Percentiles rank a stretch among this genome's conserved stretches.
These are phyloP conservation scores for Lactarius evosmus DNA, from an alignment of 768 basidiomycete species.

Conservation along the genomic window DNA sequence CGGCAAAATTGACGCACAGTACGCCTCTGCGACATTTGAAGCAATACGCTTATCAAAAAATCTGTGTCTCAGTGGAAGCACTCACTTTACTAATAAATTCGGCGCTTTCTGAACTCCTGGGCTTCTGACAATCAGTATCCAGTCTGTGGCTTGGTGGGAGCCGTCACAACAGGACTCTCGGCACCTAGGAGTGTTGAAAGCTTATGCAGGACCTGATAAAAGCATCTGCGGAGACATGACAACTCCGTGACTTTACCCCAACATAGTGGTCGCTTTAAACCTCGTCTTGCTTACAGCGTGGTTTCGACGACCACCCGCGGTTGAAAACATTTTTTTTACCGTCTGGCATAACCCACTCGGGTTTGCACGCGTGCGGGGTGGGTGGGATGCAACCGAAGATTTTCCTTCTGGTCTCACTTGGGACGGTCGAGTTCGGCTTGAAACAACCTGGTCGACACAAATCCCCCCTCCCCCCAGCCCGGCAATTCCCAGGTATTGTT, in stretches of 20 bases:
- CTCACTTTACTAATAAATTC: neutral
- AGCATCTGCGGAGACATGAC: neutral
- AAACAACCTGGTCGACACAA: neutral
- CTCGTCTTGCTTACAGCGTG: neutral
- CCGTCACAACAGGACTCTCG: neutral
- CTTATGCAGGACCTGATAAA: neutral
- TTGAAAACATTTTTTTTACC: neutral
- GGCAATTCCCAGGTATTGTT: neutral
- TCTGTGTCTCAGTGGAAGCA: neutral
- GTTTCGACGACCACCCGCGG: slow-evolving; percentile 1
- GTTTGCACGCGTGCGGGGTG: neutral
- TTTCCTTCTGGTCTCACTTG: neutral
- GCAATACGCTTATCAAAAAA: neutral
- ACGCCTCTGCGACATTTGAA: neutral
- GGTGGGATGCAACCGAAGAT: neutral
- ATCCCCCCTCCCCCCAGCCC: neutral
- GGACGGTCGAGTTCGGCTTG: neutral
- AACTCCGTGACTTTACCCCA: neutral
- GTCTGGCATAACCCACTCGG: neutral
- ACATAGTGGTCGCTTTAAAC: neutral
- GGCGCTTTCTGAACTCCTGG: neutral
- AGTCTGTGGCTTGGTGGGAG: neutral
- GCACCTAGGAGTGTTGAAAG: neutral
- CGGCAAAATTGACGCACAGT: neutral
- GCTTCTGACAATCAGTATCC: neutral